These are phyloP conservation scores for Boletus rex-veris DNA, from an alignment of 768 basidiomycete species.

Conservation along the genomic window DNA sequence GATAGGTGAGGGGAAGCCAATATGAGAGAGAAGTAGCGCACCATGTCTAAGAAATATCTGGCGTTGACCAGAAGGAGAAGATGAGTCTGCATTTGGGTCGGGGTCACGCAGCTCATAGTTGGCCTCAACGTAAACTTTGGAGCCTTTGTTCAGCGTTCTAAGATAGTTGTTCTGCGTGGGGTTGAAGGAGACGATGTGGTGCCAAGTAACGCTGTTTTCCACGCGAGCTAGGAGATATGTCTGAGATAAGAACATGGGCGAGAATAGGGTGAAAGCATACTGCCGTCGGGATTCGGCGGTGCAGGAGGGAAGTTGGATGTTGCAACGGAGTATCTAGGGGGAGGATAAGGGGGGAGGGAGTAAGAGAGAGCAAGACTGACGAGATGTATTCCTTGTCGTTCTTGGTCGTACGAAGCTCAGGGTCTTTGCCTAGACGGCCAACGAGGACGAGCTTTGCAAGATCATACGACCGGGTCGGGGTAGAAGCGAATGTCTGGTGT, in stretches of 20 bases:
- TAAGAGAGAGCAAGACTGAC: constrained; percentile 40
- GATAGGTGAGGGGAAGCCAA: constrained; percentile 4
- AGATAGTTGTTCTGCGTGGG: constrained; percentile 60
- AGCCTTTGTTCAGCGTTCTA: constrained; percentile 61
- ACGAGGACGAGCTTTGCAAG: constrained; percentile 75
- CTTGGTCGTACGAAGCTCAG: constrained; percentile 65
- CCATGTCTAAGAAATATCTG: constrained; percentile 84
- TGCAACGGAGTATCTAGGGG: constrained; percentile 68
- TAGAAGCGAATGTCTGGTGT: constrained; percentile 62
- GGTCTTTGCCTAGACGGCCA: constrained; percentile 68
- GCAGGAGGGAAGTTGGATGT: constrained; percentile 62
- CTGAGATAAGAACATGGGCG: not conserved
- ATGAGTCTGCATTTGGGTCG: constrained; percentile 59
- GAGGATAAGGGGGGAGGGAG: not conserved
- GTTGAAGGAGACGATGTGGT: constrained; percentile 72
- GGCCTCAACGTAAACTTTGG: constrained; percentile 79
- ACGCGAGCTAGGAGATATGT: constrained; percentile 43
- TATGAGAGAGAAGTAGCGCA: constrained; percentile 27
- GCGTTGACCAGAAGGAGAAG: constrained; percentile 67
- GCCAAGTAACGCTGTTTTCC: constrained; percentile 62
- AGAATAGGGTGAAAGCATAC: constrained; percentile 37
- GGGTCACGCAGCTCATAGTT: constrained; percentile 73
- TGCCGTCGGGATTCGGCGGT: constrained; percentile 56
- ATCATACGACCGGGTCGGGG: constrained; percentile 51
- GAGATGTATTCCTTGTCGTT: constrained; percentile 74